phyloP scores from a whole-genome alignment of 1,284 basidiomycete species.

The Ceratorhiza oryzae-sativae region DNA sequence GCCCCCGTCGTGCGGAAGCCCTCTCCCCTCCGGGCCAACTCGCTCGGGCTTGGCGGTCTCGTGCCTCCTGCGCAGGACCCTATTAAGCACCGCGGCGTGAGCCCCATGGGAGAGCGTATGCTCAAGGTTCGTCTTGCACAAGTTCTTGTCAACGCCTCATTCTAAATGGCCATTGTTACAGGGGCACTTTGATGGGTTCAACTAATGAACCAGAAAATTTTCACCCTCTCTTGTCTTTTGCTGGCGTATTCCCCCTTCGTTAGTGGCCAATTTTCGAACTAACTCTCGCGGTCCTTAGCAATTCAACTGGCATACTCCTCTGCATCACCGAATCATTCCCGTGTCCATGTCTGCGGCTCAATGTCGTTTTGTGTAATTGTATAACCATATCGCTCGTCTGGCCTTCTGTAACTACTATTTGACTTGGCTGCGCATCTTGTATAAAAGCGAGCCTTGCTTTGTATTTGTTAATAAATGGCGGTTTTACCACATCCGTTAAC shows the following conservation, averaged over 20 bases:
- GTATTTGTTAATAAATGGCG: constrained; percentile 28
- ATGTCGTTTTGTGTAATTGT: constrained; percentile 21
- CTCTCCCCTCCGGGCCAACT: constrained; percentile 24
- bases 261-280: constrained; percentile 14
- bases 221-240: neutral
- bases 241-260: neutral
- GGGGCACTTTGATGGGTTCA: constrained; percentile 44
- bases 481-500: too few species aligned
- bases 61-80: constrained; percentile 21
- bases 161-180: neutral
- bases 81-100: constrained; percentile 41
- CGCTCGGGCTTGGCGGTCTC: constrained; percentile 3
- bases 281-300: constrained; percentile 23
- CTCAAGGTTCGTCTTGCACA: constrained; percentile 38
- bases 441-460: neutral
- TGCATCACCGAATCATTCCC: constrained; percentile 10
- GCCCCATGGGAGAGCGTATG: constrained; percentile 43
- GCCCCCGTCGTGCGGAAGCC: constrained; percentile 23
- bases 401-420: constrained; percentile 26
- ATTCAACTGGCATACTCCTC: constrained; percentile 21
- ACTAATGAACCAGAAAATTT: neutral
- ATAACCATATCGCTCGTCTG: constrained; percentile 29
- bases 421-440: neutral
- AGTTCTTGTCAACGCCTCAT: neutral
- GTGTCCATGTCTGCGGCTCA: neutral